Evolutionary conservation across 129 eudicot genomes (phyloP).

Genomic region (Flaveria robusta): DNA sequence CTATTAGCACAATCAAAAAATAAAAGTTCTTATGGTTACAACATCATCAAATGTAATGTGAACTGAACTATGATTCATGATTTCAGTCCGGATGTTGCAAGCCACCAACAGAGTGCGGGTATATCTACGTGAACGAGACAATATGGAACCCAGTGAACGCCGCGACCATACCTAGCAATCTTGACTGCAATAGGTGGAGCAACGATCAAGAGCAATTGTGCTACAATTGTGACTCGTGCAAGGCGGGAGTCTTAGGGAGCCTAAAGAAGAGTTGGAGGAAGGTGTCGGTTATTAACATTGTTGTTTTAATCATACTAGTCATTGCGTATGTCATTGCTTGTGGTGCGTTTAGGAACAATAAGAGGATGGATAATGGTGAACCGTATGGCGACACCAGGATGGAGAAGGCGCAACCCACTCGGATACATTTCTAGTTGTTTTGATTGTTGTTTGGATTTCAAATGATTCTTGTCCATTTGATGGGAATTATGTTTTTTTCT

Average conservation of each 20-base stretch:
- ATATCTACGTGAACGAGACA: slow-evolving; percentile 67
- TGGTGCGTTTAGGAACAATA: slow-evolving; percentile 89
- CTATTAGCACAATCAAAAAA: neutral
- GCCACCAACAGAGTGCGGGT: slow-evolving; percentile 96
- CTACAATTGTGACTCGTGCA: slow-evolving; percentile 81
- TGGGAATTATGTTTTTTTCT: slow-evolving; percentile 21
- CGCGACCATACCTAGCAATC: slow-evolving; percentile 36
- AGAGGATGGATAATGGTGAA: slow-evolving; percentile 77
- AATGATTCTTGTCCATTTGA: slow-evolving; percentile 20
- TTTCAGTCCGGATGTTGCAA: slow-evolving; percentile 93
- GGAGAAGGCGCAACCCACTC: slow-evolving; percentile 85
- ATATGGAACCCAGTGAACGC: slow-evolving; percentile 55
- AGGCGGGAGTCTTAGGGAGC: slow-evolving; percentile 88
- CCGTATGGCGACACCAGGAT: slow-evolving; percentile 81
- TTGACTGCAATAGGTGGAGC: slow-evolving; percentile 68
- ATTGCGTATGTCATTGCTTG: slow-evolving; percentile 69
- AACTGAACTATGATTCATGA: neutral
- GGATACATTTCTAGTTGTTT: slow-evolving; percentile 61
- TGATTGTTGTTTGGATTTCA: slow-evolving; percentile 28
- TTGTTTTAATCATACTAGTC: slow-evolving; percentile 70
- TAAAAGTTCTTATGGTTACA: neutral
- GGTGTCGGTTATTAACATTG: slow-evolving; percentile 84
- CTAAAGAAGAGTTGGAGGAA: slow-evolving; percentile 92
- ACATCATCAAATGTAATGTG: neutral
- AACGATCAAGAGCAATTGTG: slow-evolving; percentile 77